Evolutionary conservation across 495 filamentous ascomycete species (phyloP), one percentile per base, ranked within the genome.

Genomic region (Hypoxylon subgilvum): DNA sequence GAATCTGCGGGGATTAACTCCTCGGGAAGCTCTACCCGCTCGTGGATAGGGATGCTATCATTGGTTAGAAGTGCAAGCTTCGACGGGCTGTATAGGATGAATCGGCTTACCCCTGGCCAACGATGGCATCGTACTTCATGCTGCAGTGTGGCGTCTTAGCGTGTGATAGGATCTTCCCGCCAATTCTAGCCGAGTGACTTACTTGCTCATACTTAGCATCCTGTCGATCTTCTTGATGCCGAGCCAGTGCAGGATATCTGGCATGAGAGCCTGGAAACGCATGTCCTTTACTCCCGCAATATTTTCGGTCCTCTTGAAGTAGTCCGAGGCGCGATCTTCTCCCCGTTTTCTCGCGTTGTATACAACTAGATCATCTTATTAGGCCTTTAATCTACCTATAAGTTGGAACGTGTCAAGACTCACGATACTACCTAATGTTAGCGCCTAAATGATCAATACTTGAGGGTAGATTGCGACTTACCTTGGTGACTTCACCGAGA

Each of bases 181-280:
- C 31, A 51, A 32, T 43, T 45, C 34, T 54, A 39, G 18, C 21
- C 35, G 27, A 27, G 50, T 34, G 28, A 82, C 86, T 79, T 67
- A 90, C 87, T 97, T 95, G 69, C 89, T 94, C 94, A 98, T 97
- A 74, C 90, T 95, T 42, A 98, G 81, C 94, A 98, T 97, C 34
- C 91, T 84, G 73, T 97, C 94, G 70, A 98, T 97, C 81, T 97
- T 97, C 74, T 87, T 95, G 67, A 98, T 96, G 55, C 94, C 94
- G 13, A 98, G 83, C 94, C 94, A 98, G 74, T 98, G 94, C 36
- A 98, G 84, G 62, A 97, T 93, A 69, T 96, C 92, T 27, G 94
- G 94, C 94, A 98, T 98, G 52, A 98, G 79, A n/a, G 93, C 92
- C 80, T 98, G 94, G 81, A 98, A 98, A 52, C 94, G 86, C 94